Evolutionary conservation across 2,329 filamentous ascomycete species (phyloP).

Genomic region (Seiridium cupressi): DNA sequence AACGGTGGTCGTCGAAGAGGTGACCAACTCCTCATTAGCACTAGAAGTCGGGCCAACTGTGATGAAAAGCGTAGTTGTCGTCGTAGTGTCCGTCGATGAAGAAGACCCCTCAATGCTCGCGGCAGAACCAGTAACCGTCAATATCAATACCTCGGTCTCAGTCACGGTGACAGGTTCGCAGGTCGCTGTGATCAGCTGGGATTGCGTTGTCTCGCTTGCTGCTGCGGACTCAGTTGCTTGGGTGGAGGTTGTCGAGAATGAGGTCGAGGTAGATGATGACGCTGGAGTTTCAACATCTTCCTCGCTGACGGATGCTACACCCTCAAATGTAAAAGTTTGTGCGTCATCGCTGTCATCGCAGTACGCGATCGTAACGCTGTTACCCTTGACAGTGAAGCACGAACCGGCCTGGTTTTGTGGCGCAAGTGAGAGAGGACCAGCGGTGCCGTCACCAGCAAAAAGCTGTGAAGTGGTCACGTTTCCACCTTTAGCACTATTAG

Average conservation of each 20-base stretch:
- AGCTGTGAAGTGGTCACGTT: constrained; percentile 50
- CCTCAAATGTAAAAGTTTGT: constrained; percentile 40
- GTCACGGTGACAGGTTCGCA: constrained; percentile 1
- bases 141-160: background rate
- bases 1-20: constrained; percentile 10
- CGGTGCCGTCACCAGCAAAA: constrained; percentile 42
- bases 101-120: background rate
- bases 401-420: constrained; percentile 43
- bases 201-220: background rate
- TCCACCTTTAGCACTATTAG: constrained; percentile 32
- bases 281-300: background rate
- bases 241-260: background rate
- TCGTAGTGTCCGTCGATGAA: background rate
- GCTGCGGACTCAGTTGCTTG: background rate
- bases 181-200: background rate
- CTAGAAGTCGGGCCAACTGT: background rate
- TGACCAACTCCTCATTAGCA: background rate
- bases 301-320: background rate
- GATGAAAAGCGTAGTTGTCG: background rate
- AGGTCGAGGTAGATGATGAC: background rate
- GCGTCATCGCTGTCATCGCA: constrained; percentile 37
- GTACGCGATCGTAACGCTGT: constrained; percentile 39
- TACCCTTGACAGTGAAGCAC: constrained; percentile 45
- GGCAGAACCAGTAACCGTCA: background rate
- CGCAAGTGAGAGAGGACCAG: constrained; percentile 40